These are phyloP conservation scores for Starmera amethionina DNA, from an alignment of 805 yeast genomes.

Conservation along the genomic window DNA sequence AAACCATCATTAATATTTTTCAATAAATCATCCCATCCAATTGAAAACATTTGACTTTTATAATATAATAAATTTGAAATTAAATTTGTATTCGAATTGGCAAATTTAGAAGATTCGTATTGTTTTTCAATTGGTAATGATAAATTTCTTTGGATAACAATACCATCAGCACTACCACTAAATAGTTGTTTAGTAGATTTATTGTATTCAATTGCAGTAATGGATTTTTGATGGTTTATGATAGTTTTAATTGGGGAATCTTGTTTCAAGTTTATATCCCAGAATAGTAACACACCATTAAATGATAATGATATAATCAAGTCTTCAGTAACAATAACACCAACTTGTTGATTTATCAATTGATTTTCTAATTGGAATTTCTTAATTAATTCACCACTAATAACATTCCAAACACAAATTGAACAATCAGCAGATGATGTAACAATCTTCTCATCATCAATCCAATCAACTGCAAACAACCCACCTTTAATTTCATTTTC, in stretches of 20 bases:
- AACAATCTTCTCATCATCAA: slow-evolving; percentile 47
- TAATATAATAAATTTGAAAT: slow-evolving; percentile 40
- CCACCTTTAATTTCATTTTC: slow-evolving; percentile 47
- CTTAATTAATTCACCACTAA: slow-evolving; percentile 29
- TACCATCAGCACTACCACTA: slow-evolving; percentile 82
- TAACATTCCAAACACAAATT: slow-evolving; percentile 55
- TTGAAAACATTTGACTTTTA: slow-evolving; percentile 32
- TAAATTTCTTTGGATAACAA: slow-evolving; percentile 49
- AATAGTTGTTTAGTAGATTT: slow-evolving; percentile 15
- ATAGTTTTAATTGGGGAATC: slow-evolving; percentile 26
- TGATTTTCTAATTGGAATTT: slow-evolving; percentile 41
- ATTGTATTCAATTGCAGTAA: slow-evolving; percentile 41
- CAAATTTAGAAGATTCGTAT: slow-evolving; percentile 26
- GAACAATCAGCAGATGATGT: slow-evolving; percentile 81
- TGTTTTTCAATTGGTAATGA: neutral
- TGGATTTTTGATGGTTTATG: slow-evolving; percentile 74
- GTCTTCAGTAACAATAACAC: slow-evolving; percentile 59
- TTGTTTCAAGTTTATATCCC: slow-evolving; percentile 26
- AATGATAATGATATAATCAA: slow-evolving; percentile 56
- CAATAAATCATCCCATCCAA: slow-evolving; percentile 86
- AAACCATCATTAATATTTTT: slow-evolving; percentile 25
- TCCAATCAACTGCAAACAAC: slow-evolving; percentile 71
- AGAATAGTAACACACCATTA: slow-evolving; percentile 63
- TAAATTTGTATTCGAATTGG: slow-evolving; percentile 50
- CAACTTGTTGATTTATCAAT: slow-evolving; percentile 66